Base-by-base conservation (phyloP, 768 basidiomycete species). In the Rhizopogon salebrosus region DNA sequence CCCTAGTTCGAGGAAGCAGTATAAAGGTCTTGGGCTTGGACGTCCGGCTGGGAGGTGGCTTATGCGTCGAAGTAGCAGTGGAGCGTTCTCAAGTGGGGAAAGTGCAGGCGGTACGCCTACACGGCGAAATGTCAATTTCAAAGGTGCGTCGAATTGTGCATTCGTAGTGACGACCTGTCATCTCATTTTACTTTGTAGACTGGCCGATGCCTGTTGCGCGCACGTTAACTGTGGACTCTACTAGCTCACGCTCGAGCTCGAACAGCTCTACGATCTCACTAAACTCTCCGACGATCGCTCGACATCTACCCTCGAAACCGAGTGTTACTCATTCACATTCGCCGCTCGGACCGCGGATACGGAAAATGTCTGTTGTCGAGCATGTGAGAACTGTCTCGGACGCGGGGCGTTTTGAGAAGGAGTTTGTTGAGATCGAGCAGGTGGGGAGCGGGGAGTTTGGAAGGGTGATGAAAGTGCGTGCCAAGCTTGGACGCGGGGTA, bases 361-460 rank as follows among this genome's bases (percentile, higher is more conserved):
- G 61, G 31, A 57, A 61, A 24, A 57, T 57, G 22, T 59, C 68
- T 1, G 52, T 59, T 39, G 31, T 52, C 16, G 58, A 53, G 4
- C 55, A 56, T 51, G 58, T 39, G 48, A 23, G 5, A 49, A 73
- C 43, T 62, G 71, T 72, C 50, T 64, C 67, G 48, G 77, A 83
- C 43, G 79, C 76, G 8, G 83, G 87, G 18, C 79, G 80, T 46
- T 93, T 95, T 55, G 88, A 90, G 63, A 82, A 79, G 55, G 84
- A 91, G 40, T 98, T 94, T 64, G 74, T 82, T 8, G 83, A 90
- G 60, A 72, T 92, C 38, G 87, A 89, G 52, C 82, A 85, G 61
- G 75, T 98, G 10, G 95, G 95, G 5, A 86, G 85, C 48, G 95
- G 95, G 13, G 92, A 92, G 64, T 98, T 98, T 69, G 94, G 94